Base-by-base conservation (phyloP, 495 filamentous ascomycete species). In the Lasiosphaeriaceae sp. region DNA sequence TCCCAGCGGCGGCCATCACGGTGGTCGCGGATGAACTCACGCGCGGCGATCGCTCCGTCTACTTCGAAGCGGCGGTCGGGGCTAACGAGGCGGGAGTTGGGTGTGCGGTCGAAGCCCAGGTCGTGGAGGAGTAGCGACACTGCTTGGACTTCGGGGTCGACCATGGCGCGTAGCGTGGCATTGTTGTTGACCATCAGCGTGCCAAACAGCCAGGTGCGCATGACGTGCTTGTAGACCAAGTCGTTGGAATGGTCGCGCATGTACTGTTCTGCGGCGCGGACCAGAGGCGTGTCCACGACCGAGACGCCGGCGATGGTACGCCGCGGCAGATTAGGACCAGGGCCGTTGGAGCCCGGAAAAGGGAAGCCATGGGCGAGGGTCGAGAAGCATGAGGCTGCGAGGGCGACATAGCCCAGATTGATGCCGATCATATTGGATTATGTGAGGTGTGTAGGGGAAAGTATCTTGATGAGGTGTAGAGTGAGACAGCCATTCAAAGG, bases 151-250 rank as follows among this genome's bases (percentile, higher is more conserved):
- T 74, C 69, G 41, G 65, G 61, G 59, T 74, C 69, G 49, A 71
- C 51, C 2, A 8, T 55, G 45, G 58, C 49, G 54, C 54, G 54
- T 22, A 77, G 63, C 1, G 61, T 65, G 12, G 72, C 70, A 39
- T 76, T 69, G 50, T 71, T 61, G 45, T 55, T 48, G 26, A 75
- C 62, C 31, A 79, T 71, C 23, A 74, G 50, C 16, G 68, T 47
- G 21, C 76, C 74, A 60, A 73, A 75, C 56, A 79, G 72, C 61
- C 67, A 77, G 29, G 69, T 65, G 29, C 80, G 75, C 53, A 77
- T 67, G 63, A 77, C 61, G 61, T 83, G 80, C 60, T 82, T 79
- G 70, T 73, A 81, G 4, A 66, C 54, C 19, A 60, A 39, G 16
- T 71, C 61, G 24, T 56, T 62, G 11, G 59, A 56, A 64, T 77